phyloP scores from a whole-genome alignment of 2,329 filamentous ascomycete species.

The Monilinia fructigena region DNA sequence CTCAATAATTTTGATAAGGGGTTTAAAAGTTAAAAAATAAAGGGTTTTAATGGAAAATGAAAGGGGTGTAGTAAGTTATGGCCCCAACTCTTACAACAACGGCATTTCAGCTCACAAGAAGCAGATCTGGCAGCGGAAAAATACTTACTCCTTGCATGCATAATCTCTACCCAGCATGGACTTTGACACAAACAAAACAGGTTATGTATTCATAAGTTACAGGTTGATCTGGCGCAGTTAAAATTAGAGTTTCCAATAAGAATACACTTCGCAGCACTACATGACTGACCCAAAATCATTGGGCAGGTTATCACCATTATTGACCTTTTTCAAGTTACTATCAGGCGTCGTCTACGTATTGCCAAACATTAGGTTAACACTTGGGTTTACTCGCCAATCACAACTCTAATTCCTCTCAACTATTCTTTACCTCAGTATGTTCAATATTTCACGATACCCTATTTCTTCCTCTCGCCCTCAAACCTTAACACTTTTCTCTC shows the following conservation, averaged over 20 bases:
- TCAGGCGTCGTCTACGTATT: not conserved
- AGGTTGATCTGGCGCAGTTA: not conserved
- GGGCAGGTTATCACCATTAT: not conserved
- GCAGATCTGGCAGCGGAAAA: slow-evolving; percentile 20
- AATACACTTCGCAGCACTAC: slow-evolving; percentile 6
- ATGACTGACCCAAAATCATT: not conserved
- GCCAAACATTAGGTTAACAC: not conserved
- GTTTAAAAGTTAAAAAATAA: too few relatives aligned
- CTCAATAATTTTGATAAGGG: too few relatives aligned
- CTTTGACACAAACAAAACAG: not conserved
- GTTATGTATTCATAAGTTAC: not conserved
- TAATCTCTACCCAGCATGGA: slow-evolving; percentile 1
- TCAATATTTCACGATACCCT: not conserved
- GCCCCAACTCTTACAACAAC: not conserved
- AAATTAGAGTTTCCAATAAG: not conserved
- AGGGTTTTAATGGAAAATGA: too few relatives aligned
- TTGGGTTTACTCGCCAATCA: not conserved
- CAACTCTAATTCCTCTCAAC: not conserved
- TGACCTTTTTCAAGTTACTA: not conserved
- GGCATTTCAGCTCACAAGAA: slow-evolving; percentile 4
- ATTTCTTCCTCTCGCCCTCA: not conserved
- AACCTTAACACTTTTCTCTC: not conserved
- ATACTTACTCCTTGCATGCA: slow-evolving; percentile 15
- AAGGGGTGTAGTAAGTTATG: too few relatives aligned
- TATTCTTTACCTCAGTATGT: not conserved